Percentiles rank a stretch among this genome's conserved stretches.
Conservation (phyloP, 1,284 basidiomycete species). For the Austropuccinia psidii region DNA sequence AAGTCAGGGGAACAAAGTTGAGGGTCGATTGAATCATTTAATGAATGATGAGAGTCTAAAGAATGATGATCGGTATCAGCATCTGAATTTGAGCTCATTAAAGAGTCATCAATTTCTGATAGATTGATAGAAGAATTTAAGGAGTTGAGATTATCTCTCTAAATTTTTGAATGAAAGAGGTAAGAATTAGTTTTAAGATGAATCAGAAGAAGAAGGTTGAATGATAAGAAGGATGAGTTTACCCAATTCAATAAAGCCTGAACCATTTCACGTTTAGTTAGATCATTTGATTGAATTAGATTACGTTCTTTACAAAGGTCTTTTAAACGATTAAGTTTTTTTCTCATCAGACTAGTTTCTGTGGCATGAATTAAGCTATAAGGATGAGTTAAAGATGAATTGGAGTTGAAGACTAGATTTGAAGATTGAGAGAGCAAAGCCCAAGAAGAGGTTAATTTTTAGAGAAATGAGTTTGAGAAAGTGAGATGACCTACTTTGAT, state of each 20-base stretch:
- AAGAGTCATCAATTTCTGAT: constrained; percentile 30
- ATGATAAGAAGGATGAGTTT: neutral
- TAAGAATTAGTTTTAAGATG: neutral
- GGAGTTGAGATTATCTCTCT: no score
- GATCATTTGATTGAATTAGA: constrained; percentile 58
- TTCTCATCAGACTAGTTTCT: constrained; percentile 27
- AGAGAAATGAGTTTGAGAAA: no score
- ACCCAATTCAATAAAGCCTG: constrained; percentile 76
- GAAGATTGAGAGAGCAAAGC: no score
- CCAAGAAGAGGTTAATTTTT: no score
- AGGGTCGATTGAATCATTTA: constrained; percentile 31
- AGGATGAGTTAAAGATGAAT: neutral
- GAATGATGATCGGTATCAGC: constrained; percentile 1
- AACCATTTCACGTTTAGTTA: constrained; percentile 83
- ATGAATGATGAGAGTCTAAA: neutral
- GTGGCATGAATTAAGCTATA: constrained; percentile 34
- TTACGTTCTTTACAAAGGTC: constrained; percentile 62
- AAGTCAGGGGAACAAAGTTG: constrained; percentile 25
- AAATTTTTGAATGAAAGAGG: neutral
- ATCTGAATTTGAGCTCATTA: constrained; percentile 7
- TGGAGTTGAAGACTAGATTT: no score
- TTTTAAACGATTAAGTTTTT: constrained; percentile 26
- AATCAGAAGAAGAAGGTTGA: neutral
- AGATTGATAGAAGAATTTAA: constrained; percentile 16
- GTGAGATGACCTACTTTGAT: no score